Evolutionary conservation across 1,284 basidiomycete genomes (phyloP), one percentile per base, ranked within the genome.

Genomic region (Omphalotus olearius): DNA sequence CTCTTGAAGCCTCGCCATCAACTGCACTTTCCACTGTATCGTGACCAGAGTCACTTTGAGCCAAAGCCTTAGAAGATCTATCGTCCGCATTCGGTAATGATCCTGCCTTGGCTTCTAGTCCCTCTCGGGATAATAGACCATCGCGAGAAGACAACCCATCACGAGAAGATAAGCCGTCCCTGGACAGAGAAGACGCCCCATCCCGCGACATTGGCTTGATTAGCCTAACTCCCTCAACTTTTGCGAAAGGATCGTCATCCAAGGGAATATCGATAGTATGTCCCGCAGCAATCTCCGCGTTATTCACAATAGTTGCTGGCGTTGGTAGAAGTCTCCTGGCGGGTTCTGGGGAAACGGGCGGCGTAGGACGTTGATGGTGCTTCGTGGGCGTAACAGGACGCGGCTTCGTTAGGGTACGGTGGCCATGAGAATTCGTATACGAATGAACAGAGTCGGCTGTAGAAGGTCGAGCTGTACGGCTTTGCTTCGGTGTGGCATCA

Each of bases 191-290:
- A 38, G 39, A 51, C 11, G 50, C 42, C 18, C 52, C 47, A 33
- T 55, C 58, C 11, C 51, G 56, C 6, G 62, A 62, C 1, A 53
- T 49, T 4, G 69, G 63, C 45, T 62, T 60, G n/a, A 73, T 45
- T 66, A 80, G 60, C 57, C 60, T 72, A 11, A 82, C 78, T 14
- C 76, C 76, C 38, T 76, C 72, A 0, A 62, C 64, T 57, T 74
- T 75, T 6, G 82, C 81, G 62, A 83, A 83, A 2, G 81, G 82
- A 58, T 83, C 81, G 18, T 75, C 74, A 45, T 79, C 79, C 25
- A 80, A 55, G 40, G 67, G 57, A 3, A 69, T 53, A 14, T 59
- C 57, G 35, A 67, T 59, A 44, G 56, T 57, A 48, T 50, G 39
- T 3, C 39, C 49, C n/a, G 28, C 17, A 36, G 54, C 39, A 30